phyloP scores from a whole-genome alignment of 2,329 filamentous ascomycete genomes.

The Atkinsonella texensis region DNA sequence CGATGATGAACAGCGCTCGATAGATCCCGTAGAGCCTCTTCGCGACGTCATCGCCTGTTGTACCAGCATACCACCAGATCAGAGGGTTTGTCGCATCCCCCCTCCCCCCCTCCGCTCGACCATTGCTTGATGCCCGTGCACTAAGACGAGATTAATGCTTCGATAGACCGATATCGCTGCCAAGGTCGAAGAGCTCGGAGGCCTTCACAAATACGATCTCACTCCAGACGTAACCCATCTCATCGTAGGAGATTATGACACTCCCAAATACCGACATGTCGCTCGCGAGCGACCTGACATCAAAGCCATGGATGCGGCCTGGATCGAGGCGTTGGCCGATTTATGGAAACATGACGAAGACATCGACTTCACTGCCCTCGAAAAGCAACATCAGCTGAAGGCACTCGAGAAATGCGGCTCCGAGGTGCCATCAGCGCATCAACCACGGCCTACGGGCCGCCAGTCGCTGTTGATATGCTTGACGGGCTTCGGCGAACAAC shows the following conservation, averaged over 20 bases:
- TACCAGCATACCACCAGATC: conserved; percentile 70
- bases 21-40: conserved; percentile 53
- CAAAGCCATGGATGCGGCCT: conserved; percentile 67
- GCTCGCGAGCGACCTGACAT: conserved; percentile 81
- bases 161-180: conserved; percentile 45
- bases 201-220: conserved; percentile 76
- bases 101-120: background rate
- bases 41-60: conserved; percentile 71
- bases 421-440: conserved; percentile 18
- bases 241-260: conserved; percentile 78
- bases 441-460: conserved; percentile 16
- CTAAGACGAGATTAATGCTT: background rate
- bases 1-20: conserved; percentile 17
- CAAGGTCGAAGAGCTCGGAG: conserved; percentile 70
- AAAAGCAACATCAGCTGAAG: conserved; percentile 51
- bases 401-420: conserved; percentile 45
- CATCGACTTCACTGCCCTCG: conserved; percentile 59
- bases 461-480: conserved; percentile 39
- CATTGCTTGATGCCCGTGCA: background rate
- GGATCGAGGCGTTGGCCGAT: conserved; percentile 69
- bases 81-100: conserved; percentile 44
- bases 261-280: conserved; percentile 90
- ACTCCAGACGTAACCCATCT: conserved; percentile 95
- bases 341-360: conserved; percentile 74
- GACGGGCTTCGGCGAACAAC: conserved; percentile 49